Percentiles rank a stretch among this genome's conserved stretches.
phyloP scores from a whole-genome alignment of 768 basidiomycete genomes.

The Termitomyces sp. region DNA sequence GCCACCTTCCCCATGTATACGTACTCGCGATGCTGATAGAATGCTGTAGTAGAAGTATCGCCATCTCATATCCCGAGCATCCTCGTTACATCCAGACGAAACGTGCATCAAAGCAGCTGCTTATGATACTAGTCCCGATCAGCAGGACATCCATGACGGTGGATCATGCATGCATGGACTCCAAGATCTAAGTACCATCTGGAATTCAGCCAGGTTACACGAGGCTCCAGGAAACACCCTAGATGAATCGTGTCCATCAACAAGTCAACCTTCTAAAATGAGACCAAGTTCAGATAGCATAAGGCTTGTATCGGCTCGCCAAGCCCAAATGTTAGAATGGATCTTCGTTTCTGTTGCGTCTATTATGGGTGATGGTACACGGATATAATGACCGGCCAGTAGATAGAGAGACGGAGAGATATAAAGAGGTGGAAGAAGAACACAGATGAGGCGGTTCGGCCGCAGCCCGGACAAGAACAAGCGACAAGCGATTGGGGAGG shows the following conservation, averaged over 20 bases:
- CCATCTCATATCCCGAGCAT: not conserved
- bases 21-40: not conserved
- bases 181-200: not conserved
- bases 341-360: constrained; percentile 19
- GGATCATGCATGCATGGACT: not conserved
- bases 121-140: not conserved
- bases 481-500: constrained; percentile 7
- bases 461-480: constrained; percentile 13
- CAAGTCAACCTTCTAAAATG: not conserved
- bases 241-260: not conserved
- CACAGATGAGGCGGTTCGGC: constrained; percentile 2
- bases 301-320: not conserved
- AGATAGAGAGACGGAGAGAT: constrained; percentile 19
- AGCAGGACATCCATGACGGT: not conserved
- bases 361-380: constrained; percentile 21
- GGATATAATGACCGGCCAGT: constrained; percentile 21
- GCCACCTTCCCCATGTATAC: not conserved
- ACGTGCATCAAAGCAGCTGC: not conserved
- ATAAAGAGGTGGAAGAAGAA: constrained; percentile 3
- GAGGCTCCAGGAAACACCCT: not conserved
- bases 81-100: not conserved
- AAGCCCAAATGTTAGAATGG: constrained; percentile 1
- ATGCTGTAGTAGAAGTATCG: not conserved
- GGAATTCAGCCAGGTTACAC: not conserved
- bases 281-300: not conserved